Base-by-base conservation (phyloP, 2,329 filamentous ascomycete species). In the Aureobasidium sp. region DNA sequence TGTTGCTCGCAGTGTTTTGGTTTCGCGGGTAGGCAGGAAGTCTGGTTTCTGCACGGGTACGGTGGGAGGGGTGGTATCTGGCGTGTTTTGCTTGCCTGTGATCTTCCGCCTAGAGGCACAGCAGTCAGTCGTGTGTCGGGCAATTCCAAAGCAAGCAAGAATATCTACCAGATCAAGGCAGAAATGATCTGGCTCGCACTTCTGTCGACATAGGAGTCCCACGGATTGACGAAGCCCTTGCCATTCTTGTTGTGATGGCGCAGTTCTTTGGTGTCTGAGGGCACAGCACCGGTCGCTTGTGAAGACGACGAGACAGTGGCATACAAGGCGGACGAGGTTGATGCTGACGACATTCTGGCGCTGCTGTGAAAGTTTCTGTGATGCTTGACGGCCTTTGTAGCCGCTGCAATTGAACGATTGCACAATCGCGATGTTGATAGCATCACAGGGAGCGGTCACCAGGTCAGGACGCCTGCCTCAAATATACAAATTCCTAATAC, bases 1-100 rank as follows among this genome's bases (percentile, higher is more conserved):
- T 35, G 91, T 97, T 29, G 90, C 88, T 51, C 90, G 83, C 21
- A 97, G 77, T 35, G 79, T 75, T 16, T 70, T 59, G 2, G 78
- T 79, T 4, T 76, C 69, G 52, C 87, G 80, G 12, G 73, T 72
- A 1, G 80, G 69, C 8, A 88, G 75, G 68, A 91, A 91, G 4
- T 74, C 63, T 0, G 89, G 87, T 57, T 78, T 79, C 53, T 76
- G 78, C 16, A 91, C 80, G 2, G 79, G 71, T 10, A 93, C 81
- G 0, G 83, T 83, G 8, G 84, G 80, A 21, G 79, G 77, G 8
- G 77, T 78, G 6, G 83, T 83, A 63, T 88, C 76, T 24, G 86
- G 85, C 1, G 55, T 62, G 42, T 80, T 79, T 4, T 63, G 65
- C 58, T 75, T 68, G 22, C 80, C 80, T 2, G 65, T 70, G 7